Percentiles rank a stretch among this genome's conserved stretches.
Conservation (phyloP, 1,139 yeast species). For the Sugiyamaella grinbergsii region DNA sequence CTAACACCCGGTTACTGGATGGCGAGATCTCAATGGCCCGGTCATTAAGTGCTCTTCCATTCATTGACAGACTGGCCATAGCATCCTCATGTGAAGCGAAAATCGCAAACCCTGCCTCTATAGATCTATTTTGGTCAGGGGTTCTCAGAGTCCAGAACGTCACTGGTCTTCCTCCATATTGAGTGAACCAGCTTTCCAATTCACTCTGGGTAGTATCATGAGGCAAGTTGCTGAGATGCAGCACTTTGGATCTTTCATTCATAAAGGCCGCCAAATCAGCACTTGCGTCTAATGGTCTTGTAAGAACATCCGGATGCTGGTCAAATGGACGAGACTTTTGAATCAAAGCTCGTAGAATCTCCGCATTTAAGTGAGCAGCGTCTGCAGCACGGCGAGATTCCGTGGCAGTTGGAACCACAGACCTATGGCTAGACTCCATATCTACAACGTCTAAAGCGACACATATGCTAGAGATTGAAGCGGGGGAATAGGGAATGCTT, state of each 20-base stretch:
- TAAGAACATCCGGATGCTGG: constrained; percentile 58
- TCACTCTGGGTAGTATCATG: constrained; percentile 88
- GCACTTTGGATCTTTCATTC: constrained; percentile 73
- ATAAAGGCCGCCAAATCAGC: constrained; percentile 70
- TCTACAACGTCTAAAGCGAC: constrained; percentile 60
- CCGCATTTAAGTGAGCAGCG: constrained; percentile 47
- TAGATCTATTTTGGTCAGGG: constrained; percentile 52
- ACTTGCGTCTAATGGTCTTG: constrained; percentile 72
- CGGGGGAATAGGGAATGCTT: constrained; percentile 53
- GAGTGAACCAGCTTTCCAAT: constrained; percentile 88
- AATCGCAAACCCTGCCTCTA: constrained; percentile 78
- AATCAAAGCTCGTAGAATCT: constrained; percentile 54
- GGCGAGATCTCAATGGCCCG: constrained; percentile 83
- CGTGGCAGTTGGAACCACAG: constrained; percentile 20
- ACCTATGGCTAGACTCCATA: constrained; percentile 18
- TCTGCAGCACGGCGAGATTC: constrained; percentile 35
- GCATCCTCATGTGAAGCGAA: constrained; percentile 88
- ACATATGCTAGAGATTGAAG: constrained; percentile 55
- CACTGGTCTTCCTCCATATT: constrained; percentile 80
- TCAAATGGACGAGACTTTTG: constrained; percentile 57
- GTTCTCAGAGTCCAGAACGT: constrained; percentile 86
- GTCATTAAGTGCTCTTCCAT: constrained; percentile 77
- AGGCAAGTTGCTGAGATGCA: constrained; percentile 77
- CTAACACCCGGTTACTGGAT: constrained; percentile 73
- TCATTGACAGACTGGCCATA: constrained; percentile 69